These are phyloP conservation scores for Penicillium sp. DNA, from an alignment of 2,329 filamentous ascomycete genomes.

Conservation along the genomic window DNA sequence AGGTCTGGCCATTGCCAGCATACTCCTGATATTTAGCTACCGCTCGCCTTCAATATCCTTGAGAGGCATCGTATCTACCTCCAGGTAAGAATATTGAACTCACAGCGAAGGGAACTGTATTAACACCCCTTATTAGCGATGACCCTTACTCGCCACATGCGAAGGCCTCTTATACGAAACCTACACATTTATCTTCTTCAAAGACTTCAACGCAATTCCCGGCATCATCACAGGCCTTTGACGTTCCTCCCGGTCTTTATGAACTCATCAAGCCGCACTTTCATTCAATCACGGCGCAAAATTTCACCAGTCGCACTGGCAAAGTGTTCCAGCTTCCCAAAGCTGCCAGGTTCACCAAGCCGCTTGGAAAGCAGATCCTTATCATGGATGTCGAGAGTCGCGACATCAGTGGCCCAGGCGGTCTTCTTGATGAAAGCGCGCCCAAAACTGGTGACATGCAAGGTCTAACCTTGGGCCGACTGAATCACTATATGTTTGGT, in stretches of 20 bases:
- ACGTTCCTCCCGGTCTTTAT: neutral
- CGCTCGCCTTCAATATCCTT: neutral
- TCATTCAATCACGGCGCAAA: neutral
- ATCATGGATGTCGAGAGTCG: neutral
- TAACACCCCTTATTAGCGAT: neutral
- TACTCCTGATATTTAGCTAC: neutral
- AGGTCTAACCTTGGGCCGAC: neutral
- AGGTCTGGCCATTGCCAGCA: neutral
- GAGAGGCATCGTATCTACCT: neutral
- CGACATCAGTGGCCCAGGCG: neutral
- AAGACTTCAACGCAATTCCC: neutral
- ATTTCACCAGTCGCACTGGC: neutral
- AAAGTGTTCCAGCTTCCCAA: neutral
- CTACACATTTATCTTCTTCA: too few relatives aligned
- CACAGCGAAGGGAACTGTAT: neutral
- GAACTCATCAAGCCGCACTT: neutral
- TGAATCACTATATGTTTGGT: slow-evolving; percentile 1
- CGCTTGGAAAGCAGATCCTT: neutral
- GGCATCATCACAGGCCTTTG: neutral
- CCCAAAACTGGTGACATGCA: neutral
- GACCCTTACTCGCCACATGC: neutral
- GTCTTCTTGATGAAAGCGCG: neutral
- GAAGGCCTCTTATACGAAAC: too few relatives aligned
- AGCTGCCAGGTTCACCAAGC: neutral
- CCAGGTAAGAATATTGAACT: neutral